Conservation (phyloP, 2,329 filamentous ascomycete genomes). For the Huntiella bhutanensis region DNA sequence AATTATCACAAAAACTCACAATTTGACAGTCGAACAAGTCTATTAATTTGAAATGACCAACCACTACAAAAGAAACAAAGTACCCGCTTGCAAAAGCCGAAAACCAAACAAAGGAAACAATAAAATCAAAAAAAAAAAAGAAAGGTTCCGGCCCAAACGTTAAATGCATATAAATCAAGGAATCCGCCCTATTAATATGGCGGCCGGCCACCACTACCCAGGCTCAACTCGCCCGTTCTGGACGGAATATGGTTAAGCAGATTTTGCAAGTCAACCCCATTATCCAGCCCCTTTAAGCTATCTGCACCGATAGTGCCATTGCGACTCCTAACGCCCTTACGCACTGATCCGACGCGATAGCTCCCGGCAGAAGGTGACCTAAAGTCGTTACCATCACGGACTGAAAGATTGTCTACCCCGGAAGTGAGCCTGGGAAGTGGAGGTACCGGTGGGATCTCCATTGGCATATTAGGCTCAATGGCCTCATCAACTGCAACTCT, state of each 20-base stretch:
- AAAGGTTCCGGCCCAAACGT: not conserved
- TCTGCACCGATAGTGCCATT: slow-evolving; percentile 5
- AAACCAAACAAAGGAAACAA: slow-evolving; percentile 1
- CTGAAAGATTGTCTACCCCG: not conserved
- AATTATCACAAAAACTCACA: no score
- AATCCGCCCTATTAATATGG: slow-evolving; percentile 25
- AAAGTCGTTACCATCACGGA: not conserved
- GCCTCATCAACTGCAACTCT: slow-evolving; percentile 15
- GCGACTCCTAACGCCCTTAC: slow-evolving; percentile 6
- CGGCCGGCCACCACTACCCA: slow-evolving; percentile 29
- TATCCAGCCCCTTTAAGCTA: not conserved
- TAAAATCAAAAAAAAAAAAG: not conserved
- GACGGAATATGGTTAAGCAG: slow-evolving; percentile 33
- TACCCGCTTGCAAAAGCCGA: not conserved
- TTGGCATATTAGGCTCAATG: slow-evolving; percentile 16
- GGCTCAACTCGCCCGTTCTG: slow-evolving; percentile 24
- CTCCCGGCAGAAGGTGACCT: slow-evolving; percentile 7
- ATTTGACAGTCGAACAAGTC: no score
- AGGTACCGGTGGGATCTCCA: slow-evolving; percentile 36
- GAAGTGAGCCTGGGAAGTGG: slow-evolving; percentile 26
- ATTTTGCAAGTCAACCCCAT: slow-evolving; percentile 27
- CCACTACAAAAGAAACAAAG: no score
- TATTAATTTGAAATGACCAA: no score
- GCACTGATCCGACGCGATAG: not conserved
- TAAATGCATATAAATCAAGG: no score